Evolutionary conservation across 352 stramenopile species (phyloP).

Genomic region (Nothophytophthora sp.): DNA sequence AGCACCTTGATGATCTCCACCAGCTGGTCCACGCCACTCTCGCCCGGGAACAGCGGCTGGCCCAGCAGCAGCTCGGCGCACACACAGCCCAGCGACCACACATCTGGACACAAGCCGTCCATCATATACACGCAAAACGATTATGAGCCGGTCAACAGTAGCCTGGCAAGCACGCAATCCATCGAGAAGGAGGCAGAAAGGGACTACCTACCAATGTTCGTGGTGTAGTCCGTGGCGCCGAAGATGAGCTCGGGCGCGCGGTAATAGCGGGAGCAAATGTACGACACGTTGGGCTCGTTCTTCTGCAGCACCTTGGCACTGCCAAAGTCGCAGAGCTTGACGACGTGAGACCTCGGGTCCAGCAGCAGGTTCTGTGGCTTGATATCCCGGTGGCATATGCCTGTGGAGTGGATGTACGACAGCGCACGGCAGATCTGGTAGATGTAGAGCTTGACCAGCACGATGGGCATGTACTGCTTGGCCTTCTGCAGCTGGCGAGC

Average conservation of each 20-base stretch:
- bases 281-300: conserved; percentile 99
- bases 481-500: conserved; percentile 96
- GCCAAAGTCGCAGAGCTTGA: conserved; percentile 99
- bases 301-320: conserved; percentile 94
- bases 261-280: conserved; percentile 99
- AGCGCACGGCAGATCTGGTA: conserved; percentile 99
- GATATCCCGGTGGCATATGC: conserved; percentile 99
- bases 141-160: no score
- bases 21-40: conserved; percentile 99
- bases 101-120: conserved; percentile 87
- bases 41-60: conserved; percentile 98
- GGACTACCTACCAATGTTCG: conserved; percentile 89
- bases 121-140: no score
- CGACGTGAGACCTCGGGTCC: conserved; percentile 95
- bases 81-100: conserved; percentile 97
- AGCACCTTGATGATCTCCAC: conserved; percentile 99
- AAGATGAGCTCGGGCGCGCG: conserved; percentile 99
- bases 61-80: conserved; percentile 98
- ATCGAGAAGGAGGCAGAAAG: neutral
- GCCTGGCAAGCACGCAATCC: neutral
- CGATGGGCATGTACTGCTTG: conserved; percentile 96
- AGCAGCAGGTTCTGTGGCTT: conserved; percentile 99
- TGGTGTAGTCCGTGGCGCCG: conserved; percentile 99
- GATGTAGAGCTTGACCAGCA: conserved; percentile 99
- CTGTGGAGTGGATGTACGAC: conserved; percentile 97